These are phyloP conservation scores for Candida buenavistaensis DNA, from an alignment of 1,139 yeast species.

Conservation along the genomic window DNA sequence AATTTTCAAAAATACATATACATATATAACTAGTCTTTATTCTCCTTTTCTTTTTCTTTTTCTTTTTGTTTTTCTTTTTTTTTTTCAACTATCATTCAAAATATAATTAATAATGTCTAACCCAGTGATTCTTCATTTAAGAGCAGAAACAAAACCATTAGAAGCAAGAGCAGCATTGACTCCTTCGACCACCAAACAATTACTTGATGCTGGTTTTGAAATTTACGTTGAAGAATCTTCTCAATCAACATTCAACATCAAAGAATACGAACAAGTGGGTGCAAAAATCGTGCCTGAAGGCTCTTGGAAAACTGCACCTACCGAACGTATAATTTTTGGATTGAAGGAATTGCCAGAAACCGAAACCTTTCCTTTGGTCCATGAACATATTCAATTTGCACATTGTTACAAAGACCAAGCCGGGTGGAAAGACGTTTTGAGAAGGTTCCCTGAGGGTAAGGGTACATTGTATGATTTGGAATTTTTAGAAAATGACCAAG, in stretches of 20 bases:
- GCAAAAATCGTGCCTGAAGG: conserved; percentile 89
- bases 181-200: conserved; percentile 82
- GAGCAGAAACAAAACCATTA: conserved; percentile 96
- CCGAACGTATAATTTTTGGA: conserved; percentile 85
- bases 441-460: conserved; percentile 86
- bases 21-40: neutral
- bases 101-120: conserved; percentile 10
- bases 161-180: conserved; percentile 98
- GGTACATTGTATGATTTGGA: conserved; percentile 92
- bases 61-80: conserved; percentile 1
- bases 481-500: conserved; percentile 89
- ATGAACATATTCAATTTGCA: conserved; percentile 97
- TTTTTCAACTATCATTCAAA: neutral
- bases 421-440: conserved; percentile 92
- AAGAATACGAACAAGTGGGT: conserved; percentile 79
- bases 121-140: conserved; percentile 66
- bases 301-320: conserved; percentile 90
- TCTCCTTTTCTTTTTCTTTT: neutral
- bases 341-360: conserved; percentile 92
- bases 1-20: neutral
- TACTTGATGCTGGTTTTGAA: conserved; percentile 85
- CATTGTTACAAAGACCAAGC: conserved; percentile 97
- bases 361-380: conserved; percentile 87
- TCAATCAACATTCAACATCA: conserved; percentile 73
- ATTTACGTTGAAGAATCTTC: conserved; percentile 84